These are phyloP conservation scores for Linnemannia zychae DNA, from an alignment of 192 early-diverging fungal genomes.

Conservation along the genomic window DNA sequence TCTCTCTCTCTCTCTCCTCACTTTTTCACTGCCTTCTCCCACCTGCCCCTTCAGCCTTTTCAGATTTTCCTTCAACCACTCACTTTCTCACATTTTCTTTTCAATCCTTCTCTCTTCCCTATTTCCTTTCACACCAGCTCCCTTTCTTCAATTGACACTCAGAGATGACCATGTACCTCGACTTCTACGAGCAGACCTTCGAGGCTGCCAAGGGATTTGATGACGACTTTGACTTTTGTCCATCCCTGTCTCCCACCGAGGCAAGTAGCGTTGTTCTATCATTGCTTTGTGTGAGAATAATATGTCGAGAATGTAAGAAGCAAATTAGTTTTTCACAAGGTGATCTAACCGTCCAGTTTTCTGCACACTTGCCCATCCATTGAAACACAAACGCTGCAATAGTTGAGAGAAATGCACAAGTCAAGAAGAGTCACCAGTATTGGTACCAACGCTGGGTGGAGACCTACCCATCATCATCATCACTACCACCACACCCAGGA, in stretches of 20 bases:
- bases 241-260: conserved; percentile 32
- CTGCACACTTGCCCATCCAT: neutral
- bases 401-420: neutral
- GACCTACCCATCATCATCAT: neutral
- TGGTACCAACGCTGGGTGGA: neutral
- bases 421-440: neutral
- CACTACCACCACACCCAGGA: neutral
- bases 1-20: neutral
- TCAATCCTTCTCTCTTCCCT: neutral
- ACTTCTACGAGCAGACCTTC: conserved; percentile 15
- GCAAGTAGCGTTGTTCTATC: conserved; percentile 2
- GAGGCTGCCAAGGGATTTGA: conserved; percentile 49
- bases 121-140: neutral
- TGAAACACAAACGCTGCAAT: neutral
- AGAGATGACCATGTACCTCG: conserved; percentile 17
- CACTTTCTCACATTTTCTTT: neutral
- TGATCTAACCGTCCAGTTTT: neutral
- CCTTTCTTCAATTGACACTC: neutral
- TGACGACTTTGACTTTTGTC: conserved; percentile 52
- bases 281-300: neutral
- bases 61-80: neutral
- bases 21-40: neutral
- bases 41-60: neutral
- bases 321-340: neutral
- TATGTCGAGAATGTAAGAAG: neutral